Percentiles rank a stretch among this genome's conserved stretches.
These are phyloP conservation scores for Phytophthora pinifolia DNA, from an alignment of 352 stramenopile genomes.

Conservation along the genomic window DNA sequence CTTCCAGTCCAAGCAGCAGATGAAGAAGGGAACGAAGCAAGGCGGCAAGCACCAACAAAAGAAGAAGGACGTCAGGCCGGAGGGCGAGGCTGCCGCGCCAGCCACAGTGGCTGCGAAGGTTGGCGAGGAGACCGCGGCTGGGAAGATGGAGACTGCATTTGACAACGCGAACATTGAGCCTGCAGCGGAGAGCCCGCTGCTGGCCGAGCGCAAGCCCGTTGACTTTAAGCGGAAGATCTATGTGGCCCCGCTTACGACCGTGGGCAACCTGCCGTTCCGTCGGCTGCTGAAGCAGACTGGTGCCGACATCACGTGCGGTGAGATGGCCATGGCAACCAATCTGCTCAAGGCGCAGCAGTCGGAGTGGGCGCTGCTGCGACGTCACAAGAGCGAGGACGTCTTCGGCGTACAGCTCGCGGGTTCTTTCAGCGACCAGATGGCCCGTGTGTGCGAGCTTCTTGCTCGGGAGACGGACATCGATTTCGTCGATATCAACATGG, in stretches of 20 bases:
- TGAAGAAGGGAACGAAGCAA: constrained; percentile 58
- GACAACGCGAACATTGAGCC: constrained; percentile 27
- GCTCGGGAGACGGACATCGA: constrained; percentile 93
- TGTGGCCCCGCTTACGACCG: constrained; percentile 98
- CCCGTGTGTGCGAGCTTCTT: constrained; percentile 92
- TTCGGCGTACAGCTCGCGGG: constrained; percentile 98
- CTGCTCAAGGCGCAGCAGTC: constrained; percentile 93
- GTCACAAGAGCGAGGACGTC: constrained; percentile 96
- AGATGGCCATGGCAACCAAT: constrained; percentile 97
- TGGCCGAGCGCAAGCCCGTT: constrained; percentile 88
- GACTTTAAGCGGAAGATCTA: constrained; percentile 99
- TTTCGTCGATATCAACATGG: constrained; percentile 99
- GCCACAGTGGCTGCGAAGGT: neutral
- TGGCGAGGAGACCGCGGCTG: neutral
- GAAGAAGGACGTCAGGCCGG: constrained; percentile 12
- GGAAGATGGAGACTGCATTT: constrained; percentile 4
- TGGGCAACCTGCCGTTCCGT: constrained; percentile 99
- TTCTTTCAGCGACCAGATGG: constrained; percentile 93
- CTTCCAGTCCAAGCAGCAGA: constrained; percentile 84
- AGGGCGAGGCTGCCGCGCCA: neutral
- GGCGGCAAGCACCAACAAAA: constrained; percentile 38
- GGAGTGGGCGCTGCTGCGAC: constrained; percentile 97
- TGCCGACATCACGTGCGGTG: constrained; percentile 99
- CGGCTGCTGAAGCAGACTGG: constrained; percentile 97
- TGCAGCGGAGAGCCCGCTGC: constrained; percentile 44